phyloP scores from a whole-genome alignment of 2,329 filamentous ascomycete species.

The Onygena corvina region DNA sequence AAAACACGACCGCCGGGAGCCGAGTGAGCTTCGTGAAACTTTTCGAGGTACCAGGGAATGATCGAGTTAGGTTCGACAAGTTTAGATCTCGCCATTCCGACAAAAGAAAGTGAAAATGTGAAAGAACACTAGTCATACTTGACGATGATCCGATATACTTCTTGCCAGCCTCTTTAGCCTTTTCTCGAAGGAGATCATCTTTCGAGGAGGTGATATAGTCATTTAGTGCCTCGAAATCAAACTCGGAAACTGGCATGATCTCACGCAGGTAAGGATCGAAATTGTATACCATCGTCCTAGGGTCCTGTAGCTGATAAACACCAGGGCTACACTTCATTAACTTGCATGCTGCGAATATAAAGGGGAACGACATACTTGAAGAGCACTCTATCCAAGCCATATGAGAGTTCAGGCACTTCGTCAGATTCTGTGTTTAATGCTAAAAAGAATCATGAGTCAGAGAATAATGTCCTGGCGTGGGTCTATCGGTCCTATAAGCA shows the following conservation, averaged over 20 bases:
- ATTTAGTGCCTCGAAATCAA: slow-evolving; percentile 78
- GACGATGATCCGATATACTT: slow-evolving; percentile 93
- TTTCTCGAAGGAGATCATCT: slow-evolving; percentile 56
- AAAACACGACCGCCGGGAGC: slow-evolving; percentile 66
- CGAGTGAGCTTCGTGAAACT: slow-evolving; percentile 62
- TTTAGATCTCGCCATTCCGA: slow-evolving; percentile 71
- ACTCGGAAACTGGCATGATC: slow-evolving; percentile 88
- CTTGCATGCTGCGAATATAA: neutral
- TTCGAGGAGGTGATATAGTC: slow-evolving; percentile 85
- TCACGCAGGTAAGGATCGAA: slow-evolving; percentile 89
- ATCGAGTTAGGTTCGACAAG: slow-evolving; percentile 51
- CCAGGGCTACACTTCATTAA: slow-evolving; percentile 44
- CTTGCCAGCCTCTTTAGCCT: slow-evolving; percentile 54
- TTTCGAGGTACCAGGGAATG: slow-evolving; percentile 49
- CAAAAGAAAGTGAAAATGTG: slow-evolving; percentile 86
- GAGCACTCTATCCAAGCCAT: slow-evolving; percentile 75
- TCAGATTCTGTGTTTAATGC: slow-evolving; percentile 36
- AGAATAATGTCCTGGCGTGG: neutral
- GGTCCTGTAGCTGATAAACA: slow-evolving; percentile 83
- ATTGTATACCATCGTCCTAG: slow-evolving; percentile 78
- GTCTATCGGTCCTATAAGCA: neutral
- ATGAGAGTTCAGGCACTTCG: slow-evolving; percentile 51
- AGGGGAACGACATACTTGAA: slow-evolving; percentile 56
- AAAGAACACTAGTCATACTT: slow-evolving; percentile 78
- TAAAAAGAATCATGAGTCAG: slow-evolving; percentile 10